Evolutionary conservation across 306 rosid genomes (phyloP).

Genomic region (Dalbergia oliveri): DNA sequence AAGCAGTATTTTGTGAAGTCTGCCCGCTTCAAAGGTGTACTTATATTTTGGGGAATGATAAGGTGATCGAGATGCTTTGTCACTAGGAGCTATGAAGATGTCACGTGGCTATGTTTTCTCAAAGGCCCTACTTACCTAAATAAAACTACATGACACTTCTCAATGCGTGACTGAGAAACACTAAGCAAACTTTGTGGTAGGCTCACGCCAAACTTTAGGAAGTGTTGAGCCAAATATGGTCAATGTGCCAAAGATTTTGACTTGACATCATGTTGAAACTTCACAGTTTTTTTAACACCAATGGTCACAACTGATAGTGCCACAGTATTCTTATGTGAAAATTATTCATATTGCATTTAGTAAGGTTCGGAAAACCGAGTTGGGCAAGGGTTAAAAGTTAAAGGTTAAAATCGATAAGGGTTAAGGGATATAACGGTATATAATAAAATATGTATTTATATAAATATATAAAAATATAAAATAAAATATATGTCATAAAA

Average conservation of each 20-base stretch:
- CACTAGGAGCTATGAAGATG: neutral
- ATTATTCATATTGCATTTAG: too few species aligned
- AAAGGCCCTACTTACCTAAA: slow-evolving; percentile 2
- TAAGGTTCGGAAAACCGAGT: too few species aligned
- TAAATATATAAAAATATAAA: too few species aligned
- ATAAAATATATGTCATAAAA: too few species aligned
- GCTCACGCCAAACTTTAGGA: slow-evolving; percentile 14
- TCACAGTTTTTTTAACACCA: neutral
- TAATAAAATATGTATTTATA: too few species aligned
- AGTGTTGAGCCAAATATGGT: neutral
- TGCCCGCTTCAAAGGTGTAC: too few species aligned
- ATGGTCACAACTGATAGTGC: neutral
- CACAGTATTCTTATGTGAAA: neutral
- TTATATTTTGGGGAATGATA: neutral
- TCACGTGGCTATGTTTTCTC: slow-evolving; percentile 27
- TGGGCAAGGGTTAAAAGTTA: too few species aligned
- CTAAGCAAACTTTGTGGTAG: neutral
- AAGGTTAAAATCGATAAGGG: too few species aligned
- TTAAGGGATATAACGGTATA: too few species aligned
- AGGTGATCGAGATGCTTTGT: neutral
- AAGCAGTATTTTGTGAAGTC: too few species aligned
- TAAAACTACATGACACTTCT: slow-evolving; percentile 7
- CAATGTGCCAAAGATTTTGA: neutral
- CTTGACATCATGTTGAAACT: neutral
- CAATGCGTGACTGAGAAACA: neutral